phyloP scores from a whole-genome alignment of 2,329 filamentous ascomycete species.

The Xylaria sp. region DNA sequence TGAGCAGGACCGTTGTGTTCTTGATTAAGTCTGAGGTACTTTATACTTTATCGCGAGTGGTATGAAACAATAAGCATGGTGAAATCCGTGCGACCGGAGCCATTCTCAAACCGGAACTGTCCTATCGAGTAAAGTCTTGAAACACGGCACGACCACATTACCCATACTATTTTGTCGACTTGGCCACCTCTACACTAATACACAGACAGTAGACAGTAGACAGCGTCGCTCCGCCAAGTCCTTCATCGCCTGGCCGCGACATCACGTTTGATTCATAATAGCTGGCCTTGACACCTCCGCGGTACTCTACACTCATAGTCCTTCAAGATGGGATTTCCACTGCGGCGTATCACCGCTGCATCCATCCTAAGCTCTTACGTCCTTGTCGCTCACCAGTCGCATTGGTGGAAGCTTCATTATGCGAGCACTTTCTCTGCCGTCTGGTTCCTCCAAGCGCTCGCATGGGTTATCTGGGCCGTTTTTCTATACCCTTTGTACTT shows the following conservation, averaged over 20 bases:
- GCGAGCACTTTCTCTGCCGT: background rate
- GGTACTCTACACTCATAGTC: background rate
- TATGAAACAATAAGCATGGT: background rate
- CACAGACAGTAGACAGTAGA: no score
- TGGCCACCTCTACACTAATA: no score
- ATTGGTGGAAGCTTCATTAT: background rate
- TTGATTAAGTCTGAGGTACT: background rate
- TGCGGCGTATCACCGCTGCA: background rate
- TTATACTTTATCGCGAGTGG: background rate
- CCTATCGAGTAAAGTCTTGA: background rate
- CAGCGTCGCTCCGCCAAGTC: no score
- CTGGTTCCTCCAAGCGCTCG: background rate
- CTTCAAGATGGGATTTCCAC: background rate
- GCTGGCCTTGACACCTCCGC: background rate
- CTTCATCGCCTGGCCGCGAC: no score
- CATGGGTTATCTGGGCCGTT: background rate
- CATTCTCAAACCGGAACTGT: background rate
- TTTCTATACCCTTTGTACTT: background rate
- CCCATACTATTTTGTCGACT: no score
- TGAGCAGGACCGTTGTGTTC: background rate
- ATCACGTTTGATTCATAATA: no score
- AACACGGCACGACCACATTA: background rate
- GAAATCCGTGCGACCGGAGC: background rate
- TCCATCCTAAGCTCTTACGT: background rate
- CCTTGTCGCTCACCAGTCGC: background rate